phyloP scores from a whole-genome alignment of 2,329 filamentous ascomycete genomes.

The Ceratocystiopsis brevicomis region DNA sequence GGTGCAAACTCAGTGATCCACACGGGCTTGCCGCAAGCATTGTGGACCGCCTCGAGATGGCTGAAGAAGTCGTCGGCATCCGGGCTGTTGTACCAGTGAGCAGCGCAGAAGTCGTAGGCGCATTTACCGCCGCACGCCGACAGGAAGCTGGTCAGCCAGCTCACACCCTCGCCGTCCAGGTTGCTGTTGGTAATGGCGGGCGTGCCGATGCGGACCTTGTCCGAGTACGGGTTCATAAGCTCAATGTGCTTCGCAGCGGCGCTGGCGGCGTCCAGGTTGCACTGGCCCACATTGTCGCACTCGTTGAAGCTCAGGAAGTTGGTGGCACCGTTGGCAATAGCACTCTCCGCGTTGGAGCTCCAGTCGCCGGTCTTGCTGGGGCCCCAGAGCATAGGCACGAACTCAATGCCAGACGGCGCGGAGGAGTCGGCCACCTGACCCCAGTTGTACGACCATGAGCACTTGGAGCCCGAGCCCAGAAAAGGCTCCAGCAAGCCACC shows the following conservation, averaged over 20 bases:
- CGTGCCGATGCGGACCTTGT: constrained; percentile 33
- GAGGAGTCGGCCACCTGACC: constrained; percentile 23
- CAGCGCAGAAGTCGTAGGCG: constrained; percentile 38
- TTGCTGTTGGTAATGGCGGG: constrained; percentile 45
- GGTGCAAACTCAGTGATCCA: constrained; percentile 49
- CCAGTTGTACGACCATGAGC: constrained; percentile 55
- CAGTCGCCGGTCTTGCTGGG: constrained; percentile 29
- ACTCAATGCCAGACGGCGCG: constrained; percentile 28
- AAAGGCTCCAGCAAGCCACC: constrained; percentile 33
- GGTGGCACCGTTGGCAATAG: constrained; percentile 33
- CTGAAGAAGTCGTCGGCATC: constrained; percentile 31
- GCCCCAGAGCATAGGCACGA: constrained; percentile 51
- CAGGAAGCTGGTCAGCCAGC: constrained; percentile 36
- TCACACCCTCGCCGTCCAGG: constrained; percentile 28
- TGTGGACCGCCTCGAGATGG: constrained; percentile 29
- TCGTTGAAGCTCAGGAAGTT: constrained; percentile 54
- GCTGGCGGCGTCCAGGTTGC: constrained; percentile 32
- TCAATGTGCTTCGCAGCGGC: constrained; percentile 35
- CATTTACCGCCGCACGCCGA: constrained; percentile 30
- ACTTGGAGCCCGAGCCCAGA: constrained; percentile 19
- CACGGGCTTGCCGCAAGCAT: constrained; percentile 31
- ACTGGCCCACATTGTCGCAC: constrained; percentile 41
- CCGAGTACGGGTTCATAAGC: constrained; percentile 36
- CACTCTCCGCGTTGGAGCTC: constrained; percentile 27
- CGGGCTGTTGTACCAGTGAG: constrained; percentile 44